Conservation (phyloP, 2,329 filamentous ascomycete species). For the Neonectria faginata region DNA sequence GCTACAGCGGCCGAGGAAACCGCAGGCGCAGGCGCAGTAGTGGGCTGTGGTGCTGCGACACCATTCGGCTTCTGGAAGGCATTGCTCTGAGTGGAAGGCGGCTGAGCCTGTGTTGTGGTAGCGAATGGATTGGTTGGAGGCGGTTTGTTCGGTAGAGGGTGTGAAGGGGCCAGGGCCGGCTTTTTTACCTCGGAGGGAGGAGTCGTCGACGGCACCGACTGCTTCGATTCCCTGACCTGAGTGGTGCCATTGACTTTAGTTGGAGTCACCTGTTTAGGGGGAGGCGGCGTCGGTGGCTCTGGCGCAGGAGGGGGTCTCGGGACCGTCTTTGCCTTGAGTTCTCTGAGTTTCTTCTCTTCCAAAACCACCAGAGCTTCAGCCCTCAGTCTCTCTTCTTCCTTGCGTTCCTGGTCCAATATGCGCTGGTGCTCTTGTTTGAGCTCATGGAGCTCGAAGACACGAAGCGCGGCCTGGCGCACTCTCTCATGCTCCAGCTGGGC, state of each 20-base stretch:
- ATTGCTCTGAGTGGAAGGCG: slow-evolving; percentile 24
- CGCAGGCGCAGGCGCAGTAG: slow-evolving; percentile 10
- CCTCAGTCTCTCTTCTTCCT: slow-evolving; percentile 59
- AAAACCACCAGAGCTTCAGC: slow-evolving; percentile 59
- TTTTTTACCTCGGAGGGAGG: slow-evolving; percentile 39
- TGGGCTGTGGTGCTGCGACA: slow-evolving; percentile 11
- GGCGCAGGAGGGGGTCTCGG: slow-evolving; percentile 57
- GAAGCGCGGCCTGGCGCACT: slow-evolving; percentile 65
- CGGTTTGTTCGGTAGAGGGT: slow-evolving; percentile 41
- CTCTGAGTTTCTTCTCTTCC: slow-evolving; percentile 61
- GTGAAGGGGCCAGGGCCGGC: slow-evolving; percentile 26
- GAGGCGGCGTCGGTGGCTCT: slow-evolving; percentile 44
- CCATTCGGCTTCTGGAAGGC: slow-evolving; percentile 39
- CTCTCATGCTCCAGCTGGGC: slow-evolving; percentile 75
- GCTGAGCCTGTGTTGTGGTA: slow-evolving; percentile 26
- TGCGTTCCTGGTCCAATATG: slow-evolving; percentile 58
- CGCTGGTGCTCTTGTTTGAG: slow-evolving; percentile 58
- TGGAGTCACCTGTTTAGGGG: slow-evolving; percentile 37
- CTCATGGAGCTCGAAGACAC: slow-evolving; percentile 61
- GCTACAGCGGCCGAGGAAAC: slow-evolving; percentile 6
- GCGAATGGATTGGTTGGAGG: slow-evolving; percentile 39
- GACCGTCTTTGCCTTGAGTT: slow-evolving; percentile 59
- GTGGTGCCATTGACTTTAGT: slow-evolving; percentile 36
- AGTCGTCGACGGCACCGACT: slow-evolving; percentile 35
- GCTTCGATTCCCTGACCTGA: slow-evolving; percentile 38